Base-by-base conservation (phyloP, 257 asterid genomes). In the Przewalskia tangutica region DNA sequence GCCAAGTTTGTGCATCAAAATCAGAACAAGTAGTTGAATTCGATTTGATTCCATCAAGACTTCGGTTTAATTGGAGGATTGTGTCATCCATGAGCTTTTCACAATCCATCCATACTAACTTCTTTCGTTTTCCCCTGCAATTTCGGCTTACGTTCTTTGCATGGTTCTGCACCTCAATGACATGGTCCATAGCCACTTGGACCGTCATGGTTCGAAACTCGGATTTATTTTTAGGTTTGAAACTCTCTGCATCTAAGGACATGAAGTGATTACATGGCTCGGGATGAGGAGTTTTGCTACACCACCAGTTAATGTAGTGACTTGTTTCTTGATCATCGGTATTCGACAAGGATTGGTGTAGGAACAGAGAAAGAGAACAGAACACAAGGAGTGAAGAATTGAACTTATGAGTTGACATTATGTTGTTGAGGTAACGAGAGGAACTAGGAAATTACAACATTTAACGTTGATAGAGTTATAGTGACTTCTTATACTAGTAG, bases 1-100 rank as follows among this genome's bases (percentile, higher is more conserved):
- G 95, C 98, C 98, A 94, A 40, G 97, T 94, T 56, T 92, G 98
- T 2, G 87, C 86, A 83, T 94, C 95, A 42, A 76, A 81, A 27
- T 77, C 86, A 3, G 86, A 32, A 59, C 9, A 51, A 4, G 58
- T 46, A 27, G 71, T 89, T 0, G 85, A 70, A 85, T 93, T 87
- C 4, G 84, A 64, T 38, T 0, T 63, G 27, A 90, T 82, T 71
- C 86, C 84, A 13, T 85, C 73, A 0, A 92, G 77, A 4, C 93
- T 87, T 20, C 77, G 73, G 84, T 84, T 90, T 4, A 94, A 77
- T 82, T 92, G 96, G 58, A 79, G 82, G 32, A 94, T 62, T 0
- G 97, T 87, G 81, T 85, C 78, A 2, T 86, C 88, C 23, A 93
- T 85, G 48, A 94, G 96, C 8, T 87, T 81, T 60, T 56, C 7